Percentiles rank a stretch among this genome's conserved stretches.
Conservation (phyloP, 345 rosid genomes). For the Aquilaria malaccensis region DNA sequence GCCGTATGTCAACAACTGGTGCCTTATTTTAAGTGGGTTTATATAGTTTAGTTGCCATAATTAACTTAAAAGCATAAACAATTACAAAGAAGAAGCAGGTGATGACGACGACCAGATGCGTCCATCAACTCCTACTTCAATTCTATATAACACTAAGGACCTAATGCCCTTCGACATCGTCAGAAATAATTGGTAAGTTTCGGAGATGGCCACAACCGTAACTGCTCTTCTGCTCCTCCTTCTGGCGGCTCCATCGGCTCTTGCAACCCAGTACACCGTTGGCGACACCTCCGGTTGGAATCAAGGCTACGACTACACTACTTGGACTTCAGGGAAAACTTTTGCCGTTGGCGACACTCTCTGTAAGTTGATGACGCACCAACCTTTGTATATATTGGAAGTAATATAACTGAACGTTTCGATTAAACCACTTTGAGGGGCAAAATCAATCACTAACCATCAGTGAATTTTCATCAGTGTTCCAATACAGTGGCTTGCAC, state of each 20-base stretch:
- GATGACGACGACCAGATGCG: no score
- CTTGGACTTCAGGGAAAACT: slow-evolving; percentile 22
- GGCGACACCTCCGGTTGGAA: slow-evolving; percentile 13
- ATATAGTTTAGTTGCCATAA: no score
- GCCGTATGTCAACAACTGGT: no score
- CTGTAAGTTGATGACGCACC: slow-evolving; percentile 6
- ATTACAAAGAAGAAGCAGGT: no score
- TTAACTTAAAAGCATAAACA: no score
- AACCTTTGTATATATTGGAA: background rate
- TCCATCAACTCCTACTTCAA: no score
- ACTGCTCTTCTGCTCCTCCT: slow-evolving; percentile 18
- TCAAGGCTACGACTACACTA: slow-evolving; percentile 14
- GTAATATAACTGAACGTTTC: background rate
- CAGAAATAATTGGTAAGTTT: background rate
- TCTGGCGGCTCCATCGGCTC: slow-evolving; percentile 19
- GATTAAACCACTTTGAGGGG: background rate
- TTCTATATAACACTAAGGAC: no score
- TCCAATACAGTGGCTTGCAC: slow-evolving; percentile 14
- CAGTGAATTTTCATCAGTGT: slow-evolving; percentile 12
- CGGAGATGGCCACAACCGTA: background rate
- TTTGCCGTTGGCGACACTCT: slow-evolving; percentile 28
- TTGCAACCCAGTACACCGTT: slow-evolving; percentile 15
- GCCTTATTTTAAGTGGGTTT: no score
- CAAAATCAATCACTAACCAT: no score
- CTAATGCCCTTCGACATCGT: no score